Conservation (phyloP, 345 rosid genomes). For the Excoecaria agallocha region DNA sequence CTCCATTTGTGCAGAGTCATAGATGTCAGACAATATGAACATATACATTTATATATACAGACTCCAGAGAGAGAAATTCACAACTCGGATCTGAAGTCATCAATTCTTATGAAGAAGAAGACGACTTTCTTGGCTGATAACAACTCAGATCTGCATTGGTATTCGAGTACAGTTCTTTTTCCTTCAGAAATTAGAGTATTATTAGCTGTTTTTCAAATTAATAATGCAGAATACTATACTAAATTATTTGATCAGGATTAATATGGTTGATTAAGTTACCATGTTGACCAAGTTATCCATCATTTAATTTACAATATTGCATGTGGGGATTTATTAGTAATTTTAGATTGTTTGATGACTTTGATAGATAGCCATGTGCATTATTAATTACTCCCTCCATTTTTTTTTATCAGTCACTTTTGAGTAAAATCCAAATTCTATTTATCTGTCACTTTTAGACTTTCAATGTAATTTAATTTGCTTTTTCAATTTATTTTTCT, state of each 20-base stretch:
- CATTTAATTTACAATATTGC: too few species aligned
- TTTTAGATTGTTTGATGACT: not conserved
- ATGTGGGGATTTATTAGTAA: too few species aligned
- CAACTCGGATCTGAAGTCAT: conserved; percentile 10
- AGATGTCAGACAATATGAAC: conserved; percentile 8
- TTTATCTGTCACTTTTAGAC: too few species aligned
- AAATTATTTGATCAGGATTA: too few species aligned
- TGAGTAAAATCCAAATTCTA: too few species aligned
- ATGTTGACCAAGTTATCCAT: too few species aligned
- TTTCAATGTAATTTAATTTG: too few species aligned
- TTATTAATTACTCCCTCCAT: too few species aligned
- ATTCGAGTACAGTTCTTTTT: conserved; percentile 2
- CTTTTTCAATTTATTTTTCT: too few species aligned
- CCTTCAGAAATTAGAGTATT: not conserved
- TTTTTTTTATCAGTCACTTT: too few species aligned
- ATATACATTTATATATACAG: not conserved
- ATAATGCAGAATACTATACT: not conserved
- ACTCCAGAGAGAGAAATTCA: not conserved
- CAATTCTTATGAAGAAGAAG: not conserved
- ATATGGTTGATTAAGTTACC: too few species aligned
- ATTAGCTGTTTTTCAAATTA: not conserved
- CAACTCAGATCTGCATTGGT: conserved; percentile 7
- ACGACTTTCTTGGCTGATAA: conserved; percentile 2
- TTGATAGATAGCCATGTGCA: conserved; percentile 9
- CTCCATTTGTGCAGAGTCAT: conserved; percentile 7